A percentile compares a stretch with the other conserved stretches of the same genome.
phyloP scores from a whole-genome alignment of 345 rosid species.

The Pelargonium nanum region DNA sequence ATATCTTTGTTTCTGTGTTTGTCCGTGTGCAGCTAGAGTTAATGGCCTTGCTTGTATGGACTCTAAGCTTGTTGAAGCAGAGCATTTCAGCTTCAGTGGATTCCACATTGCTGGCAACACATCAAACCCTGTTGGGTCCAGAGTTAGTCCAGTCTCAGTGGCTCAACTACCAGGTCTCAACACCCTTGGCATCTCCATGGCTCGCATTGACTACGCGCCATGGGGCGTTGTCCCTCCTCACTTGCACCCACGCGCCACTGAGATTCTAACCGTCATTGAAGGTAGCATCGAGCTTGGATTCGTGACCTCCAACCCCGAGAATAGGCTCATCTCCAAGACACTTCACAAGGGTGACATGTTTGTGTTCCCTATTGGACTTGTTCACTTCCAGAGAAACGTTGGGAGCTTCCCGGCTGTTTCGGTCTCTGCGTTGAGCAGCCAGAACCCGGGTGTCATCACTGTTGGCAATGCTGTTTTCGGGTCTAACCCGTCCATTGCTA shows the following conservation, averaged over 20 bases:
- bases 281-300: constrained; percentile 19
- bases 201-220: constrained; percentile 14
- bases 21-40: constrained; percentile 5
- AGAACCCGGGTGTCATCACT: constrained; percentile 17
- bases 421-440: constrained; percentile 13
- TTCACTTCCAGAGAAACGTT: constrained; percentile 18
- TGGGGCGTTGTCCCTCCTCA: constrained; percentile 13
- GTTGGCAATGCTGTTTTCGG: constrained; percentile 19
- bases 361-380: constrained; percentile 16
- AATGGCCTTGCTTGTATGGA: constrained; percentile 14
- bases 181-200: constrained; percentile 18
- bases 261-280: constrained; percentile 15
- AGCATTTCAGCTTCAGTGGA: constrained; percentile 10
- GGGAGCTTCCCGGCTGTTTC: constrained; percentile 9
- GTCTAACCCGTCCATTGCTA: constrained; percentile 10
- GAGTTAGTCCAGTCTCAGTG: background rate
- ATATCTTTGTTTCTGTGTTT: background rate
- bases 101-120: constrained; percentile 7
- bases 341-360: constrained; percentile 18
- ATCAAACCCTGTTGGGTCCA: constrained; percentile 5
- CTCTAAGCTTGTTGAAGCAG: constrained; percentile 8
- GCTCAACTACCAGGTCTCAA: constrained; percentile 15
- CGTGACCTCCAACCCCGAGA: constrained; percentile 19
- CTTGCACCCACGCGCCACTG: constrained; percentile 13
- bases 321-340: constrained; percentile 17